Base-by-base conservation (phyloP, 345 rosid genomes). In the Fremontodendron californicum region DNA sequence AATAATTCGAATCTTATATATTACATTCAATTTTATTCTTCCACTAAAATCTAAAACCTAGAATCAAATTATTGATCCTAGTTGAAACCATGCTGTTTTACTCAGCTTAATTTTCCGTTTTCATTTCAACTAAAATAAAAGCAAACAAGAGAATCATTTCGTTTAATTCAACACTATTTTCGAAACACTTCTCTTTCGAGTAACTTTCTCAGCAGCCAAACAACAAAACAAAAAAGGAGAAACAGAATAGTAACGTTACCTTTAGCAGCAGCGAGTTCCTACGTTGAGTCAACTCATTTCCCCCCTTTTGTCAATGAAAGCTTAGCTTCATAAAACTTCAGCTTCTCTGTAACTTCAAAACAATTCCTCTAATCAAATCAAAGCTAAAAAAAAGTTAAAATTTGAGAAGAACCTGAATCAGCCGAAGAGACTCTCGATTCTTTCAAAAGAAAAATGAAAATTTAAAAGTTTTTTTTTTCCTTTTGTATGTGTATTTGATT, bases 121-220 rank as follows among this genome's bases (percentile, higher is more conserved):
- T 31, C 61, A 39, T 77, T 66, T n/a, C 74, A 69, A 48, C 37
- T 23, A 54, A 66, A 76, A 21, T 27, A 37, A 51, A 7, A 76
- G 23, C 35, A 68, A 40, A 77, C 31, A 19, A 8, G 52, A 75
- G 33, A 46, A 75, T 43, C 43, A 33, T 62, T 37, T 39, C 45
- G 10, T 39, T 64, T 9, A n/a, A 39, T 64, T 39, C 1, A 62
- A 25, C 16, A 6, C 21, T 49, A n/a, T n/a, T n/a, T n/a, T n/a
- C n/a, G n/a, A n/a, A n/a, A n/a, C 40, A 62, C 69, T 57, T 58
- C 64, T 52, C 65, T 63, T 31, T 35, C 23, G 75, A 57, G 67
- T 66, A 78, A 79, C 75, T 82, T 76, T 72, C 48, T 68, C 76
- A 74, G 76, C 74, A 80, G 79, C 87, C 79, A 82, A 79, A 39